phyloP scores from a whole-genome alignment of 1,284 basidiomycete species.

The Schizophyllum amplum region DNA sequence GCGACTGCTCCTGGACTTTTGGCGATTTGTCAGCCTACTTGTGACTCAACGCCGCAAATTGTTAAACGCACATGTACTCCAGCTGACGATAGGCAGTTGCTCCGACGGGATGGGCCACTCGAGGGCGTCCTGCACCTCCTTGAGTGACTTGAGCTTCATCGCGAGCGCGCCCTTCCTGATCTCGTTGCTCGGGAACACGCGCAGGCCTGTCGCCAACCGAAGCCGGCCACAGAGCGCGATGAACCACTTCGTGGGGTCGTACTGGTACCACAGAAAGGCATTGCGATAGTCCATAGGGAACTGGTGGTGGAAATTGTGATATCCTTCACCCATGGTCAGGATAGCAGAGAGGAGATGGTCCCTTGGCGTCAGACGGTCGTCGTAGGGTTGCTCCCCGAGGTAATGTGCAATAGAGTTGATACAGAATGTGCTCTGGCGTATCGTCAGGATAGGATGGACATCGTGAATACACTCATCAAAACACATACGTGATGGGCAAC shows the following conservation, averaged over 20 bases:
- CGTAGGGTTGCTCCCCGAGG: slow-evolving; percentile 78
- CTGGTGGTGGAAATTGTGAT: slow-evolving; percentile 90
- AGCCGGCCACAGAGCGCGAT: slow-evolving; percentile 57
- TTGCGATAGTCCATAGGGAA: slow-evolving; percentile 85
- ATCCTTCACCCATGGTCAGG: slow-evolving; percentile 86
- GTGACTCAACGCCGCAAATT: background rate
- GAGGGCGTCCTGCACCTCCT: slow-evolving; percentile 55
- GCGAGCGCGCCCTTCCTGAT: slow-evolving; percentile 74
- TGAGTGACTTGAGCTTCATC: slow-evolving; percentile 77
- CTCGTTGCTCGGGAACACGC: slow-evolving; percentile 82
- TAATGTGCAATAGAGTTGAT: slow-evolving; percentile 91
- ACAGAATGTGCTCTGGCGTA: slow-evolving; percentile 72
- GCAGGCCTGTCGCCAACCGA: slow-evolving; percentile 72
- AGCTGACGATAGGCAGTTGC: slow-evolving; percentile 70
- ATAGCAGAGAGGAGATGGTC: slow-evolving; percentile 84
- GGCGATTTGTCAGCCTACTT: background rate
- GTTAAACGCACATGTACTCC: slow-evolving; percentile 64
- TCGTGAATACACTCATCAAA: background rate
- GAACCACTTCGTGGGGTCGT: slow-evolving; percentile 61
- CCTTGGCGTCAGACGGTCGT: slow-evolving; percentile 76
- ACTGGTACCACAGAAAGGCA: slow-evolving; percentile 61
- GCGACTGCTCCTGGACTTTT: slow-evolving; percentile 61
- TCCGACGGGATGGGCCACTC: slow-evolving; percentile 60
- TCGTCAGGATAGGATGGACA: slow-evolving; percentile 6
- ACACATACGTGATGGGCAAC: slow-evolving; percentile 73